Evolutionary conservation across 805 yeast species (phyloP), one percentile per base, ranked within the genome.

Genomic region (Candida wancherniae): DNA sequence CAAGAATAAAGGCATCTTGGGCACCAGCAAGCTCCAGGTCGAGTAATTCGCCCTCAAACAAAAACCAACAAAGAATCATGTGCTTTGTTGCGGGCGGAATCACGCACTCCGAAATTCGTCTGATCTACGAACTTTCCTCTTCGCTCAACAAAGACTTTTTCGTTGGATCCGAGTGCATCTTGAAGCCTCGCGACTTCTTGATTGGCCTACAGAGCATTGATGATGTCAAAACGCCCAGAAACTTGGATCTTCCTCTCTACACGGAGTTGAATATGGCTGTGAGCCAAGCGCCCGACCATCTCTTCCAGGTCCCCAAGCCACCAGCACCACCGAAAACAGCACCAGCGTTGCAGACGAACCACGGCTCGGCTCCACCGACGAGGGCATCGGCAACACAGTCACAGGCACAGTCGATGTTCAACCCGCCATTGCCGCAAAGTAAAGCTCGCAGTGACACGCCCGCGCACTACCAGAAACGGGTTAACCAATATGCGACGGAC

Each of bases 31-130:
- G 33, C 19, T 30, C 45, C 5, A 40, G 51, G n/a, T 47, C 57
- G 14, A 19, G 37, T 7, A 24, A 13, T 8, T 12, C 29, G n/a
- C 30, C 39, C 11, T 17, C 34, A 9, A 18, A 29, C 15, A 26
- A 27, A 24, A 29, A 31, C 34, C 58, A 77, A 42, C 95, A 85
- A 50, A 65, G 92, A 29, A 65, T 88, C 6, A 73, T 88, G 42
- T 74, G 87, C 34, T 92, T 77, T 50, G 72, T 86, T 16, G 81
- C 94, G 2, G 99, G 99, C 14, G 98, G 97, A 6, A 58, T 84
- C 13, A 85, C 97, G 0, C 75, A 80, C 43, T 73, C 88, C 2
- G 99, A 92, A 55, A 61, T 82, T 17, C 72, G 90, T 40, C 71
- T 84, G 9, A 77, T 80, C 4, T 80, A 84, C 45, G 90, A 84